Percentiles rank a stretch among this genome's conserved stretches.
Conservation (phyloP, 2,329 filamentous ascomycete species). For the Aspergillus glaucus region DNA sequence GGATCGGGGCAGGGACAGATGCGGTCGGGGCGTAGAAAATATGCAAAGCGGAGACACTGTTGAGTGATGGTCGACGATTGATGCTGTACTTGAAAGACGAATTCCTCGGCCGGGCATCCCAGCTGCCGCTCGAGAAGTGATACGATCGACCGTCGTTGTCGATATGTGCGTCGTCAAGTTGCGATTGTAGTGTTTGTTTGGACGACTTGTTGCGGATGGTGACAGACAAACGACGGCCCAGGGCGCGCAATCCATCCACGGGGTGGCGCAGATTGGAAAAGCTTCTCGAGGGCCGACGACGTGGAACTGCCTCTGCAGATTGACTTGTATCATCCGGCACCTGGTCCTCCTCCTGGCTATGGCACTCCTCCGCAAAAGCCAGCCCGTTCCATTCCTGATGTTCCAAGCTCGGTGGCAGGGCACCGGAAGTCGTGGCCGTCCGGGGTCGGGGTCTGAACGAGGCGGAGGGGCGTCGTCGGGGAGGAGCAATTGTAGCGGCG, state of each 20-base stretch:
- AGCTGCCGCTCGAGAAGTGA: constrained; percentile 16
- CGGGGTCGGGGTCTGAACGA: constrained; percentile 32
- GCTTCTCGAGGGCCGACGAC: constrained; percentile 34
- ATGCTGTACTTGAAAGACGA: constrained; percentile 24
- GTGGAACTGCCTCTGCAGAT: constrained; percentile 25
- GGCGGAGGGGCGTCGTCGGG: constrained; percentile 34
- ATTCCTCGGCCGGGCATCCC: constrained; percentile 18
- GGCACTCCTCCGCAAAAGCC: constrained; percentile 16
- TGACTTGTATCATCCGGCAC: constrained; percentile 28
- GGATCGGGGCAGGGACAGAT: constrained; percentile 25
- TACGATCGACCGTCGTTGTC: constrained; percentile 12
- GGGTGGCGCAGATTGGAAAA: constrained; percentile 39
- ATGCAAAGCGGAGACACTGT: constrained; percentile 29
- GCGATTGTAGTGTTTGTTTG: constrained; percentile 18
- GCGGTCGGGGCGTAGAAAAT: constrained; percentile 27
- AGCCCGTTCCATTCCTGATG: constrained; percentile 20
- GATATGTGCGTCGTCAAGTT: constrained; percentile 8
- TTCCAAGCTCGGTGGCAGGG: constrained; percentile 14
- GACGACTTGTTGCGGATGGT: constrained; percentile 34
- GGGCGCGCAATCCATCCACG: constrained; percentile 35
- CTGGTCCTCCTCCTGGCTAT: constrained; percentile 12
- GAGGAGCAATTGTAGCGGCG: constrained; percentile 16
- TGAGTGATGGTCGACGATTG: constrained; percentile 32
- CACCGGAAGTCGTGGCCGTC: constrained; percentile 26
- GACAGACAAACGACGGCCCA: constrained; percentile 37